Evolutionary conservation across 768 basidiomycete species (phyloP), one percentile per base, ranked within the genome.

Genomic region (Suillus plorans): DNA sequence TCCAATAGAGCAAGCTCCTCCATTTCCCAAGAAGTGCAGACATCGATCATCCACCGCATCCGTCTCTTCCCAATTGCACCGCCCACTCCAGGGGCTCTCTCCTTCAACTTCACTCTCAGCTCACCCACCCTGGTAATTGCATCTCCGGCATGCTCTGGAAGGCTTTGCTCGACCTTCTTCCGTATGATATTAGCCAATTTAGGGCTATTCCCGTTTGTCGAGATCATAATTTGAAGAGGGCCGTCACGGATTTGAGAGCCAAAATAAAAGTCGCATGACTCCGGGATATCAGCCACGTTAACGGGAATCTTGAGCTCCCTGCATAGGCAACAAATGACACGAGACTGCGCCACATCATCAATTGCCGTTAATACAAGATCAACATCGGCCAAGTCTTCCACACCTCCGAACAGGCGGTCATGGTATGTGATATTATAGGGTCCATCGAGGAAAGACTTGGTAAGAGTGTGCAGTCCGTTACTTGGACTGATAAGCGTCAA

Each of bases 211-310:
- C 97, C 97, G 66, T 93, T 93, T 4, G 97, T 99, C 20, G 94
- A 96, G 60, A 99, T 88, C 91, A 99, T 91, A 68, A 99, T 87
- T 77, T 97, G 95, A 28, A 99, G 80, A 0, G 96, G 93, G 0
- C 97, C 96, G 66, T 89, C 85, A 37, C 94, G 89, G 65, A 98
- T 88, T 75, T 94, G 92, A 4, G 94, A 91, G 59, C 97, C 97
- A 79, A 99, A 99, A 81, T 96, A 99, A 73, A 99, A 99, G 78
- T 99, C 97, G 82, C 97, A 99, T 50, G 89, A 86, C 52, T 92
- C 88, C 3, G 97, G 97, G 65, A 98, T 91, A 79, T 99, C 97
- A 45, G 97, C 97, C 66, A 95, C 94, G 77, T 99, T 99, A 62
- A 97, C 90, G 8, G 95, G 94, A 59, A 98, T 90, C 56, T 81